Conservation (phyloP, 371 early-diverging fungal species). For the Lichtheimia ornata region DNA sequence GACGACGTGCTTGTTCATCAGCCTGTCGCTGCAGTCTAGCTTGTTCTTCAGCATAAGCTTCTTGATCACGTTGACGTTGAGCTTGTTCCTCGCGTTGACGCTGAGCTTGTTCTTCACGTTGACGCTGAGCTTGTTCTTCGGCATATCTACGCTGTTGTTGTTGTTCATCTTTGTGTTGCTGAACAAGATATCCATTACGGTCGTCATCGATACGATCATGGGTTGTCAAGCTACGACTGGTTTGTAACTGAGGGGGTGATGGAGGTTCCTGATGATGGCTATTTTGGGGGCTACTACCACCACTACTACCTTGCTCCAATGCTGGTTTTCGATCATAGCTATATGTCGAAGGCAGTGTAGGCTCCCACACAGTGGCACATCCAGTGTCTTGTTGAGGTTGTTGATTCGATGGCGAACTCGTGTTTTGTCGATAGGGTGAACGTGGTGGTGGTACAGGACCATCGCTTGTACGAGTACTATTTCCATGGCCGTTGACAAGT, state of each 20-base stretch:
- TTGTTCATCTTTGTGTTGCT: conserved; percentile 3
- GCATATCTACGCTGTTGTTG: background rate
- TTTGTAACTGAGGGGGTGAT: background rate
- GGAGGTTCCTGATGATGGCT: background rate
- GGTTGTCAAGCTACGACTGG: background rate
- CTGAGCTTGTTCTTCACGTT: background rate
- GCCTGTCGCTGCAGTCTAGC: conserved; percentile 1
- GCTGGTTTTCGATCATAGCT: conserved; percentile 9
- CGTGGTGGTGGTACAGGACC: conserved; percentile 43
- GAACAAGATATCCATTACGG: conserved; percentile 3
- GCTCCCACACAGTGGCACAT: conserved; percentile 16
- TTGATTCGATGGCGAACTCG: background rate
- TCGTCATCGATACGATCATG: background rate
- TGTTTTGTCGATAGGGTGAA: conserved; percentile 41
- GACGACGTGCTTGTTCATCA: background rate
- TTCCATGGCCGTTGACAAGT: background rate
- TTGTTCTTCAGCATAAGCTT: background rate
- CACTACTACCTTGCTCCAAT: background rate
- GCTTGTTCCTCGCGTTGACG: background rate
- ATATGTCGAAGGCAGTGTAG: conserved; percentile 16
- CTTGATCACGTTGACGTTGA: too few relatives aligned
- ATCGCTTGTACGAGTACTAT: background rate
- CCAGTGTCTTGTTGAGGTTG: too few relatives aligned
- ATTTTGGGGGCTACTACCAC: background rate
- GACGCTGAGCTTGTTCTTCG: background rate